Percentiles rank a stretch among this genome's conserved stretches.
phyloP scores from a whole-genome alignment of 2,329 filamentous ascomycete genomes.

The Cadophora luteo-olivacea region DNA sequence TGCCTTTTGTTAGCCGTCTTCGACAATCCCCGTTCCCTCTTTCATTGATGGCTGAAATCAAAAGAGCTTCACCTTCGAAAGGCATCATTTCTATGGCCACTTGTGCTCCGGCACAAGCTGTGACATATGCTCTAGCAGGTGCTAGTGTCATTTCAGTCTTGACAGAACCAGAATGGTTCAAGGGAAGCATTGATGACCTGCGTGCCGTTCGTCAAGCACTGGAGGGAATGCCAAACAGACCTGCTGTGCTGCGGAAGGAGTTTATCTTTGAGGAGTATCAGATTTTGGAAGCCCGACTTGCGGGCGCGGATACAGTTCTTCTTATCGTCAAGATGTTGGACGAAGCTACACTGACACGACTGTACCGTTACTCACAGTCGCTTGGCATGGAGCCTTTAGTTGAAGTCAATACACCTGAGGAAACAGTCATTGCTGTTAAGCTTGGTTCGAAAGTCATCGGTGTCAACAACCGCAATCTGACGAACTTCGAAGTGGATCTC shows the following conservation, averaged over 20 bases:
- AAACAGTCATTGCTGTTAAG: slow-evolving; percentile 87
- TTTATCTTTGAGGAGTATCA: slow-evolving; percentile 99
- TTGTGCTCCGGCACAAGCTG: slow-evolving; percentile 87
- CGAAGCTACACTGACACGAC: slow-evolving; percentile 69
- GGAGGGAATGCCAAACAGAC: slow-evolving; percentile 89
- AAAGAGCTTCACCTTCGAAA: slow-evolving; percentile 94
- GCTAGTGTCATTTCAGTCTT: slow-evolving; percentile 98
- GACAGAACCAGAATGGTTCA: slow-evolving; percentile 99
- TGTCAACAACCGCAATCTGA: slow-evolving; percentile 96
- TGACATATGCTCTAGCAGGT: slow-evolving; percentile 89
- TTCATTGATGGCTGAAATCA: slow-evolving; percentile 97
- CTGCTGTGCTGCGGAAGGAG: slow-evolving; percentile 91
- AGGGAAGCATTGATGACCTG: slow-evolving; percentile 94
- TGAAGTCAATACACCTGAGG: slow-evolving; percentile 92
- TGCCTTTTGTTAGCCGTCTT: slow-evolving; percentile 80
- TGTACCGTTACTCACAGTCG: slow-evolving; percentile 88
- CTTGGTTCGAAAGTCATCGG: slow-evolving; percentile 92
- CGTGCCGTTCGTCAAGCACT: slow-evolving; percentile 85
- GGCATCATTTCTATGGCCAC: slow-evolving; percentile 89
- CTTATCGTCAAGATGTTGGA: slow-evolving; percentile 99
- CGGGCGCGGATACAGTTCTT: slow-evolving; percentile 92
- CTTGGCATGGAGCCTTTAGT: slow-evolving; percentile 98
- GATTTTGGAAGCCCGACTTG: slow-evolving; percentile 90
- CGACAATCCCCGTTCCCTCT: slow-evolving; percentile 84
- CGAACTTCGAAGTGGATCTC: slow-evolving; percentile 96